Evolutionary conservation across 2,329 filamentous ascomycete genomes (phyloP), one percentile per base, ranked within the genome.

Genomic region (Scedosporium aurantiacum): DNA sequence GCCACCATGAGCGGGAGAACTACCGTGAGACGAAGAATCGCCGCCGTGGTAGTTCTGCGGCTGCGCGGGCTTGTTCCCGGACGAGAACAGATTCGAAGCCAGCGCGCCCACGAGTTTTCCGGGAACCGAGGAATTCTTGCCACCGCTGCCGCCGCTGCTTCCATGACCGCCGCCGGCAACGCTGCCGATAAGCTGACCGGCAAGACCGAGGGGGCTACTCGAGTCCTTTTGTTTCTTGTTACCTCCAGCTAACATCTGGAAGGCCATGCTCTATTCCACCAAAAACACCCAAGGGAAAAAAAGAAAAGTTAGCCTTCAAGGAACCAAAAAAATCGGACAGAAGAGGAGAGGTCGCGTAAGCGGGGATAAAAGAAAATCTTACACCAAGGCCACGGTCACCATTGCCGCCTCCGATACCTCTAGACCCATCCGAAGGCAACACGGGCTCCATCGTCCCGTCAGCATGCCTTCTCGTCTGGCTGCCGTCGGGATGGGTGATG

Each of bases 371-470:
- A 27, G 3, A 14, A 21, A 27, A 61, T 79, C 85, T 71, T 81
- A 89, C 86, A 64, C 86, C 84, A 61, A 89, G 73, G 47, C 85
- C 82, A 64, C 86, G 79, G 59, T 89, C 85, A 40, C 82, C 79
- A 28, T 76, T 74, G 27, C 76, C 77, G 3, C 81, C 82, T 64
- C 80, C 79, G 21, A 75, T 67, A 60, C 78, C 76, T 67, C 81
- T 75, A 61, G 76, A 76, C 41, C 76, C 78, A 50, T 80, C 79
- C 52, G 66, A 69, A 6, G 77, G 80, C 73, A 81, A 72, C 63
- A 81, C 78, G 23, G 83, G 83, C 70, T 86, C 83, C 75, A 85
- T 75, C 41, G 79, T 79, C 45, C 83, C 84, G 68, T 87, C 83
- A 14, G 82, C 74, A 68, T 85, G 78, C 66, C 80, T 80, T 60